Conservation (phyloP, 805 yeast genomes). For the Candida caryicola region DNA sequence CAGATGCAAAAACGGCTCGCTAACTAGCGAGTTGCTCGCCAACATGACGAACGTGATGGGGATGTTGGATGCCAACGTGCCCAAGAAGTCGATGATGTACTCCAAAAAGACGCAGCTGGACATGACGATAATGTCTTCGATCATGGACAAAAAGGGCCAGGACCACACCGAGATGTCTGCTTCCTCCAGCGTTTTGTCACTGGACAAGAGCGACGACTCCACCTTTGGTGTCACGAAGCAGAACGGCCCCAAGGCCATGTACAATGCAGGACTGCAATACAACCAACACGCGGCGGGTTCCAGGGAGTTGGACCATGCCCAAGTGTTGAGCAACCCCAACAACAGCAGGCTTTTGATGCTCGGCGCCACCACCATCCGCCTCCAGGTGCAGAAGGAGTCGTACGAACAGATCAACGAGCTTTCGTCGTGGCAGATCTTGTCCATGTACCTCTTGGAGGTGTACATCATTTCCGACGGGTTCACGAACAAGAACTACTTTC, state of each 20-base stretch:
- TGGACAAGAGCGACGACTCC: conserved; percentile 4
- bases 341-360: conserved; percentile 22
- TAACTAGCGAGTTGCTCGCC: conserved; percentile 22
- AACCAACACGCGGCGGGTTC: conserved; percentile 21
- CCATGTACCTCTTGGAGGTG: conserved; percentile 36
- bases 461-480: conserved; percentile 27
- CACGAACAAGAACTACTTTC: conserved; percentile 25
- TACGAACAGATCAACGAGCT: conserved; percentile 28
- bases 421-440: conserved; percentile 43
- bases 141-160: conserved; percentile 28
- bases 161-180: conserved; percentile 10
- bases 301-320: conserved; percentile 17
- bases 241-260: conserved; percentile 1
- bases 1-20: conserved; percentile 29
- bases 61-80: conserved; percentile 12
- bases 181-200: background rate
- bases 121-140: conserved; percentile 33
- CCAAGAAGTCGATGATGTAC: conserved; percentile 2
- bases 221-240: conserved; percentile 3
- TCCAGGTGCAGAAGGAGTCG: conserved; percentile 35
- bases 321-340: conserved; percentile 23
- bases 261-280: conserved; percentile 11
- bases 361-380: conserved; percentile 32
- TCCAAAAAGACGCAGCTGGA: conserved; percentile 3
- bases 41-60: conserved; percentile 30